Evolutionary conservation across 2,329 filamentous ascomycete species (phyloP).

Genomic region (Massarina eburnea): DNA sequence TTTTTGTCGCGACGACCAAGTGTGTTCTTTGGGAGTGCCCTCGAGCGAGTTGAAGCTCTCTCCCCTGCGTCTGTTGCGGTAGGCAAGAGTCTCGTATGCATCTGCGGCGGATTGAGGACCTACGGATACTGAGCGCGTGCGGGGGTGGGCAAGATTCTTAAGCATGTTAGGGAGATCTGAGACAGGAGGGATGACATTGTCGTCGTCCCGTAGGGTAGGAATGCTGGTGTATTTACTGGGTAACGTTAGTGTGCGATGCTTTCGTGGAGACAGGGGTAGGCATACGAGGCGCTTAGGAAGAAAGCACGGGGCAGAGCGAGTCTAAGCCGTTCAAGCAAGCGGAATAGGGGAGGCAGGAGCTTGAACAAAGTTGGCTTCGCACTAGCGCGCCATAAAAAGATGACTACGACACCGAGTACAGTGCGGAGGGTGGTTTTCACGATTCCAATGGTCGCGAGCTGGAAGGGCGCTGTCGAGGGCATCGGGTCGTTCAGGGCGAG

Average conservation of each 20-base stretch:
- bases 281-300: constrained; percentile 80
- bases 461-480: constrained; percentile 64
- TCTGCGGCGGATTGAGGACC: constrained; percentile 96
- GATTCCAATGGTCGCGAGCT: constrained; percentile 67
- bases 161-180: constrained; percentile 83
- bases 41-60: constrained; percentile 57
- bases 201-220: constrained; percentile 69
- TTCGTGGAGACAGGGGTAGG: constrained; percentile 1
- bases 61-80: constrained; percentile 71
- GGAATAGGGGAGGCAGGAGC: constrained; percentile 81
- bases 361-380: constrained; percentile 84
- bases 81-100: constrained; percentile 92
- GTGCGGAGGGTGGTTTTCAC: constrained; percentile 67
- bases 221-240: constrained; percentile 77
- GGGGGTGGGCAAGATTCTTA: constrained; percentile 77
- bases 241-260: not conserved
- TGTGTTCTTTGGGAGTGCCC: constrained; percentile 31
- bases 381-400: constrained; percentile 86
- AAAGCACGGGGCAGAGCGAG: constrained; percentile 83
- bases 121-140: constrained; percentile 81
- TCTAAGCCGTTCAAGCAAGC: constrained; percentile 77
- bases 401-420: constrained; percentile 74
- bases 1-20: constrained; percentile 18
- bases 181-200: constrained; percentile 89
- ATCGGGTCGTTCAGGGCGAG: constrained; percentile 56